phyloP scores from a whole-genome alignment of 2,329 filamentous ascomycete species.

The Talaromyces pinophilus region DNA sequence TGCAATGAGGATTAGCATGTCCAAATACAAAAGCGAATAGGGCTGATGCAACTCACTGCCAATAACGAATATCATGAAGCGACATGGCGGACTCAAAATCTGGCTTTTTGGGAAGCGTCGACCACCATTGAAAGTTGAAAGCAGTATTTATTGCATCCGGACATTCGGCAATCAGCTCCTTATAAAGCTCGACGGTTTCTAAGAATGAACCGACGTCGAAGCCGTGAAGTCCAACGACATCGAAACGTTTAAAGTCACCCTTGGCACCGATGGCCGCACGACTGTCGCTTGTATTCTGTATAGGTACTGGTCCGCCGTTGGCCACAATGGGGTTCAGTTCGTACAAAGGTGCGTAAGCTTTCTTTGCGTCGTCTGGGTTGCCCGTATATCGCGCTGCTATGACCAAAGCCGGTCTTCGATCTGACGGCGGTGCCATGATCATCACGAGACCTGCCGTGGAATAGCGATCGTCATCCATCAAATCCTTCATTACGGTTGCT shows the following conservation, averaged over 20 bases:
- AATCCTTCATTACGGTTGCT: background rate
- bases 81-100: background rate
- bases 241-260: background rate
- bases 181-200: background rate
- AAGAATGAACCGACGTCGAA: background rate
- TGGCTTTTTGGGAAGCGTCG: background rate
- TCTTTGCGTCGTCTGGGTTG: background rate
- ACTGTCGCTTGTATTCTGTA: background rate
- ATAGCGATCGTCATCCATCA: background rate
- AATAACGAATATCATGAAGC: constrained; percentile 1
- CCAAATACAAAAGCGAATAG: background rate
- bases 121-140: constrained; percentile 7
- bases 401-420: background rate
- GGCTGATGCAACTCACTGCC: background rate
- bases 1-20: background rate
- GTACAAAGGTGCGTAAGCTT: background rate
- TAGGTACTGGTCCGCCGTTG: background rate
- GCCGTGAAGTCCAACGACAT: background rate
- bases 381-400: background rate
- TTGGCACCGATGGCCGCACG: background rate
- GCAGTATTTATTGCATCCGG: background rate
- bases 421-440: background rate
- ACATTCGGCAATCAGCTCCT: background rate
- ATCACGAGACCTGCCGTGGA: background rate
- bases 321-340: background rate